These are phyloP conservation scores for Dichomitus squalens DNA, from an alignment of 1,284 basidiomycete species.

Conservation along the genomic window DNA sequence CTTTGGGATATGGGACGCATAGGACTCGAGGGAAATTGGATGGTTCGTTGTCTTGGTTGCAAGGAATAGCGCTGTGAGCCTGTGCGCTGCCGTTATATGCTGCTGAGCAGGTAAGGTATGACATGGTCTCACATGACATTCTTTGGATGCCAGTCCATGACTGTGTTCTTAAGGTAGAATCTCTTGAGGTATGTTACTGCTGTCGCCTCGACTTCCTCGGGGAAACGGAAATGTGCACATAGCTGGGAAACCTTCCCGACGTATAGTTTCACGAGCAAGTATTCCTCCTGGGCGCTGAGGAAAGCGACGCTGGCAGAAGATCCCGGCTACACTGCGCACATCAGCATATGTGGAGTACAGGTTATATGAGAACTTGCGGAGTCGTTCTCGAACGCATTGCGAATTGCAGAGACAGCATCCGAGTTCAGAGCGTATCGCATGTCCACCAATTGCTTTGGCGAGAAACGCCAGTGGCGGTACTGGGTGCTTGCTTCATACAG, in stretches of 20 bases:
- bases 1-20: constrained; percentile 80
- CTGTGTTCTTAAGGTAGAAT: constrained; percentile 97
- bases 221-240: constrained; percentile 84
- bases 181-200: constrained; percentile 92
- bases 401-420: constrained; percentile 76
- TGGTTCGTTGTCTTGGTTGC: constrained; percentile 97
- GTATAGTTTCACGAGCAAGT: constrained; percentile 88
- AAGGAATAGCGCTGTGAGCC: constrained; percentile 94
- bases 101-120: neutral
- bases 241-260: constrained; percentile 84
- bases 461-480: constrained; percentile 87
- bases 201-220: constrained; percentile 92
- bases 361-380: constrained; percentile 55
- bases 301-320: constrained; percentile 73
- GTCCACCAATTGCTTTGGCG: constrained; percentile 59
- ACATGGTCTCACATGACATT: constrained; percentile 85
- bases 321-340: constrained; percentile 50
- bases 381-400: constrained; percentile 77
- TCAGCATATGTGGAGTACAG: constrained; percentile 7
- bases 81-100: constrained; percentile 36
- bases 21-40: constrained; percentile 84
- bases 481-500: constrained; percentile 87
- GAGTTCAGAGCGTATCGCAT: constrained; percentile 71
- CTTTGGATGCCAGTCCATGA: constrained; percentile 99
- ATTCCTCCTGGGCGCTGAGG: constrained; percentile 83